These are phyloP conservation scores for Talaromyces rugulosus DNA, from an alignment of 2,329 filamentous ascomycete species.

Conservation along the genomic window DNA sequence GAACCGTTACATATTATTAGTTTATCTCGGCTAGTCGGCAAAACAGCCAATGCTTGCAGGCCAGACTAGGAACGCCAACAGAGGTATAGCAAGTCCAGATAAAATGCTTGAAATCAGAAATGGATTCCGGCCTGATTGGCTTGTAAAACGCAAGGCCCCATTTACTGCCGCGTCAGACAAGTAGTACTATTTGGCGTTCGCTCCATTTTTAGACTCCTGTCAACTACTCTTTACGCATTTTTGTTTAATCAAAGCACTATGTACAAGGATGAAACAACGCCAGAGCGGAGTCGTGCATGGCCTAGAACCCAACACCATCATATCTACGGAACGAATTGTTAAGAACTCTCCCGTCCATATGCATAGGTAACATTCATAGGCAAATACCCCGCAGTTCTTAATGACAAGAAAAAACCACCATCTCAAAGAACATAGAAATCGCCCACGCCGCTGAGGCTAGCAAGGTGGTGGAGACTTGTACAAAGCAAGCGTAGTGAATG, in stretches of 20 bases:
- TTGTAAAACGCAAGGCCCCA: background rate
- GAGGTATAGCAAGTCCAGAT: background rate
- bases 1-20: background rate
- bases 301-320: background rate
- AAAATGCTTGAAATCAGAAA: background rate
- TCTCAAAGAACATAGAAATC: too few relatives aligned
- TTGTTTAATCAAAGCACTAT: too few relatives aligned
- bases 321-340: background rate
- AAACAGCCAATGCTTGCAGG: background rate
- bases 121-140: background rate
- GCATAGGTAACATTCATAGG: background rate
- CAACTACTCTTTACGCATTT: too few relatives aligned
- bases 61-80: background rate
- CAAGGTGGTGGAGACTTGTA: background rate
- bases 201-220: too few relatives aligned
- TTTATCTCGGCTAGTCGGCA: too few relatives aligned
- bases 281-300: background rate
- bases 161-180: background rate
- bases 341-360: background rate
- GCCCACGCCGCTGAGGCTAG: background rate
- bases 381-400: background rate
- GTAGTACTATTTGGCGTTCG: too few relatives aligned
- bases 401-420: background rate
- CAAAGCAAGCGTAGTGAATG: background rate
- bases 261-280: background rate